Percentiles rank a stretch among this genome's conserved stretches.
phyloP scores from a whole-genome alignment of 805 yeast genomes.

The Danielia oregonensis region DNA sequence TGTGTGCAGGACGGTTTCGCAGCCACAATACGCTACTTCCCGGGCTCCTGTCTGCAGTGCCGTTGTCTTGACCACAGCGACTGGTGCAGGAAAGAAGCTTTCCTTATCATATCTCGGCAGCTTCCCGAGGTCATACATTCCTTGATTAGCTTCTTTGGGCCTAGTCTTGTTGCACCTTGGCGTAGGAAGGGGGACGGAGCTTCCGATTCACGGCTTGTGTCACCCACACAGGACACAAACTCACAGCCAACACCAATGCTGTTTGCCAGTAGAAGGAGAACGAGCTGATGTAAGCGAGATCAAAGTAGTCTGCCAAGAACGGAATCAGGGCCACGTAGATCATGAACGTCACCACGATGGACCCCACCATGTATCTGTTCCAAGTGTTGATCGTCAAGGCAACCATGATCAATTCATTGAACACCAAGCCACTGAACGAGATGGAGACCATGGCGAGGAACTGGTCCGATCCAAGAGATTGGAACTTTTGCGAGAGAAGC shows the following conservation, averaged over 20 bases:
- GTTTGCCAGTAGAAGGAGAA: constrained; percentile 68
- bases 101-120: too few relatives aligned
- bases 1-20: constrained; percentile 9
- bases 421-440: constrained; percentile 71
- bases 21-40: too few relatives aligned
- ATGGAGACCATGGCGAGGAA: constrained; percentile 81
- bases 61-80: too few relatives aligned
- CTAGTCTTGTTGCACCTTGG: constrained; percentile 84
- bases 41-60: too few relatives aligned
- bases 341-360: constrained; percentile 67
- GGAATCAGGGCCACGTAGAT: constrained; percentile 77
- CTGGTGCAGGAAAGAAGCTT: too few relatives aligned
- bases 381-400: constrained; percentile 90
- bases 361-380: constrained; percentile 70
- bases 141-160: too few relatives aligned
- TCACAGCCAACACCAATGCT: constrained; percentile 57
- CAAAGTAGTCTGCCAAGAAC: constrained; percentile 81
- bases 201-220: constrained; percentile 70
- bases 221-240: constrained; percentile 88
- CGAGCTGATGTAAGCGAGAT: constrained; percentile 57
- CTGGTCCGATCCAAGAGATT: constrained; percentile 50
- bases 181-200: constrained; percentile 91
- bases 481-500: constrained; percentile 71
- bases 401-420: constrained; percentile 91
- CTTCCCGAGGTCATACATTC: too few relatives aligned